Base-by-base conservation (phyloP, 1,284 basidiomycete genomes). In the Schizophyllum amplum region DNA sequence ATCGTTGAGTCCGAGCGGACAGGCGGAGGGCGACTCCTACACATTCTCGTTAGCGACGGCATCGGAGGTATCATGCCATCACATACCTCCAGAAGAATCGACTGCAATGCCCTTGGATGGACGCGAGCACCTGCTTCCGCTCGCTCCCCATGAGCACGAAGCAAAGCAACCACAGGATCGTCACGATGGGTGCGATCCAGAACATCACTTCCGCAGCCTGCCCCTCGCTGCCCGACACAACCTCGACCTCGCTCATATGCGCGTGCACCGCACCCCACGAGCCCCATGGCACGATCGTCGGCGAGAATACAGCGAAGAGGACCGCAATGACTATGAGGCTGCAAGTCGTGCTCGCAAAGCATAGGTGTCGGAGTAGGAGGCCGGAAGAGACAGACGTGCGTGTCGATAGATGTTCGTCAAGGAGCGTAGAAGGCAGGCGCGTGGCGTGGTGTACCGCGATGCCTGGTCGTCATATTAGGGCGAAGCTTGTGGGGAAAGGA, bases 281-380 rank as follows among this genome's bases (percentile, higher is more conserved):
- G 5, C 60, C 62, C 67, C 71, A 71, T 11, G 65, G 62, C 11
- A 67, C 58, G 22, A 68, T 63, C 21, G 61, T 58, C n/a, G 69
- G 67, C 17, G 67, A 61, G 13, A 69, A 63, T 51, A 74, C 59
- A n/a, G 69, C 67, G 56, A 72, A 68, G 24, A 76, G 58, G 24
- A 68, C 62, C 51, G 73, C 59, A 1, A 74, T 57, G 17, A 69
- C 65, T 51, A 72, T 67, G 50, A 72, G 59, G 48, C 76, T 63
- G 4, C 70, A 67, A 6, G 66, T 67, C 23, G 67, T 52, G 24
- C 33, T 42, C 13, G 33, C 33, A 17, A 42, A 42, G 33, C 33
- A 42, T 9, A 79, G 62, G 21, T 73, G 74, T 46, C 75, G 72
- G 27, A 72, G 60, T 67, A 82, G 77, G 9, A 70, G 57, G 4